These are phyloP conservation scores for Leishmania major DNA, from an alignment of 208 protist species.

Conservation along the genomic window DNA sequence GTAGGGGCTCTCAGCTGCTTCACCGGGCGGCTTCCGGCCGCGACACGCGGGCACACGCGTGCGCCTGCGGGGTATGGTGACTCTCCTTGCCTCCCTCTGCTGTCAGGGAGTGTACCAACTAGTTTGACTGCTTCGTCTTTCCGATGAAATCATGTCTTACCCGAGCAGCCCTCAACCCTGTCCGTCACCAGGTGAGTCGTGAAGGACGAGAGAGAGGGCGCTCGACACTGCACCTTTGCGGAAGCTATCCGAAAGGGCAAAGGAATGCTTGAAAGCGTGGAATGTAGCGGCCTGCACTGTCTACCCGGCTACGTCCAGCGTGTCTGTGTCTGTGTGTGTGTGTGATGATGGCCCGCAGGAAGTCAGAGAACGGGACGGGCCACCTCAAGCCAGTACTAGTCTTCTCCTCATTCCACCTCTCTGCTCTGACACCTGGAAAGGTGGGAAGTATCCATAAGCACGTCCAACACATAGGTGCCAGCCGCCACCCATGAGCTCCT, in stretches of 20 bases:
- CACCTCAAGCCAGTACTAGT: neutral
- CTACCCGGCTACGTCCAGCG: neutral
- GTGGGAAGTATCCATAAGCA: neutral
- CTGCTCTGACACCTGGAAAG: neutral
- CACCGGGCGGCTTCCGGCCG: too few relatives aligned
- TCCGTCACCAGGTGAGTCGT: neutral
- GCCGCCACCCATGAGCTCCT: constrained; percentile 8
- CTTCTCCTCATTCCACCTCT: neutral
- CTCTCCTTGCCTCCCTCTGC: neutral
- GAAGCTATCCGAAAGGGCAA: neutral
- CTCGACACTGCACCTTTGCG: neutral
- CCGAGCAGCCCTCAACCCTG: neutral
- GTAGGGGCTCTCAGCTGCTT: neutral
- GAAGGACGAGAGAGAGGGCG: neutral
- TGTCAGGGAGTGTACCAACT: neutral
- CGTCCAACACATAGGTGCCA: neutral
- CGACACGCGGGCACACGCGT: neutral
- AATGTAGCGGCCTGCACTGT: neutral
- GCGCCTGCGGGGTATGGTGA: neutral
- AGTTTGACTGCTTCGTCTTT: neutral
- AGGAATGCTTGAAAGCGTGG: neutral
- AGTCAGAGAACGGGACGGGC: neutral
- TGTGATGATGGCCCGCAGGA: neutral
- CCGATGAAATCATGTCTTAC: neutral
- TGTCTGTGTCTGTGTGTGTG: too few relatives aligned